Conservation (phyloP, 1,284 basidiomycete species). For the Puccinia polysora region DNA sequence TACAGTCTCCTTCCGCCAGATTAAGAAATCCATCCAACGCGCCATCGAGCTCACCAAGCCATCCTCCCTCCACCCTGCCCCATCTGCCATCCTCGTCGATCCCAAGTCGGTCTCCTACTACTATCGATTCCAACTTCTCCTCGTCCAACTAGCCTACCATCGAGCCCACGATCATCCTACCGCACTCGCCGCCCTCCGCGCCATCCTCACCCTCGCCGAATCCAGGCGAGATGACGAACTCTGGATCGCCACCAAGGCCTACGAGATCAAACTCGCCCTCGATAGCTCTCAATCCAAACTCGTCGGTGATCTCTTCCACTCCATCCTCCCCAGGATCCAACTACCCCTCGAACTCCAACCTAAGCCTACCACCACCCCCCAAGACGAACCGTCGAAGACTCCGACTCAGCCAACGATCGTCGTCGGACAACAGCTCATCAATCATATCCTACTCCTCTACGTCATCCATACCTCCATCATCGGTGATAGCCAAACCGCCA, state of each 20-base stretch:
- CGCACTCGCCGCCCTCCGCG: not conserved
- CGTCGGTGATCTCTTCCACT: conserved; percentile 7
- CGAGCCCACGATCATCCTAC: conserved; percentile 3
- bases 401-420: not conserved
- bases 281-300: not conserved
- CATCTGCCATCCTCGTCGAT: not conserved
- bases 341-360: conserved; percentile 1
- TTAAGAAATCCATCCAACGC: conserved; percentile 20
- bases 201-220: not conserved
- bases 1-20: conserved; percentile 2
- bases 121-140: conserved; percentile 21
- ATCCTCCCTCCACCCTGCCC: not conserved
- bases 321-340: not conserved
- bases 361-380: not conserved
- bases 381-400: too few relatives aligned
- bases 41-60: conserved; percentile 7
- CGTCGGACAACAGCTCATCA: not conserved
- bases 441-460: not conserved
- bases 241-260: not conserved
- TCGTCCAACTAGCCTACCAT: not conserved
- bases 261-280: conserved; percentile 21
- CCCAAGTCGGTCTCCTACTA: not conserved
- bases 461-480: conserved; percentile 3
- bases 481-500: not conserved
- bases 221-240: conserved; percentile 2